Evolutionary conservation across 345 rosid species (phyloP).

Genomic region (Psidium friedrichsthalianum): DNA sequence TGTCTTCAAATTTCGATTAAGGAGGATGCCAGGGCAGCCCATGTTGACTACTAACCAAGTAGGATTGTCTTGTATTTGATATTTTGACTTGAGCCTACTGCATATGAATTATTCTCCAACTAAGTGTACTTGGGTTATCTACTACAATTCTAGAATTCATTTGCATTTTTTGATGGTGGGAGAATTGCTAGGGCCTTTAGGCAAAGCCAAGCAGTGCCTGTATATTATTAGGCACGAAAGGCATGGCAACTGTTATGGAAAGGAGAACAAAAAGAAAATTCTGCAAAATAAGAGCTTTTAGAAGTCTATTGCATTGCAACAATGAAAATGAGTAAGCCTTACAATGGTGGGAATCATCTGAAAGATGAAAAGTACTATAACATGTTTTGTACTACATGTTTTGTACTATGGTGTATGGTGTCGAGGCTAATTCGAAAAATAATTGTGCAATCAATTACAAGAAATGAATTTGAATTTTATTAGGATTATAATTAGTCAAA

Average conservation of each 20-base stretch:
- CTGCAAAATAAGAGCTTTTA: neutral
- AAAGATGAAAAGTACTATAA: neutral
- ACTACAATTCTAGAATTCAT: neutral
- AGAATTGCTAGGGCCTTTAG: neutral
- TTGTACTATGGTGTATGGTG: no score
- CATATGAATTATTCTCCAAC: neutral
- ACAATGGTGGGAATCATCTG: neutral
- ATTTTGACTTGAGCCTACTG: neutral
- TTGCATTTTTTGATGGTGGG: neutral
- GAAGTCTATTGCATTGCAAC: neutral
- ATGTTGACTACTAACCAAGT: slow-evolving; percentile 86
- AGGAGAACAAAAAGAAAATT: neutral
- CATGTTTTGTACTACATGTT: no score
- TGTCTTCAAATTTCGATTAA: slow-evolving; percentile 62
- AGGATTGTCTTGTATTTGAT: neutral
- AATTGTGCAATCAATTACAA: neutral
- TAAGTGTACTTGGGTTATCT: neutral
- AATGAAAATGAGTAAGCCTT: neutral
- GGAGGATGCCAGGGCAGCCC: slow-evolving; percentile 70
- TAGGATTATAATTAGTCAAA: neutral
- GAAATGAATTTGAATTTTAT: neutral
- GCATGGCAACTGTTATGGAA: neutral
- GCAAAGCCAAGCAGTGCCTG: neutral
- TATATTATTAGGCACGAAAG: neutral
- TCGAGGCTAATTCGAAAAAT: neutral